These are phyloP conservation scores for Neonectria hederae DNA, from an alignment of 2,329 filamentous ascomycete genomes.

Conservation along the genomic window DNA sequence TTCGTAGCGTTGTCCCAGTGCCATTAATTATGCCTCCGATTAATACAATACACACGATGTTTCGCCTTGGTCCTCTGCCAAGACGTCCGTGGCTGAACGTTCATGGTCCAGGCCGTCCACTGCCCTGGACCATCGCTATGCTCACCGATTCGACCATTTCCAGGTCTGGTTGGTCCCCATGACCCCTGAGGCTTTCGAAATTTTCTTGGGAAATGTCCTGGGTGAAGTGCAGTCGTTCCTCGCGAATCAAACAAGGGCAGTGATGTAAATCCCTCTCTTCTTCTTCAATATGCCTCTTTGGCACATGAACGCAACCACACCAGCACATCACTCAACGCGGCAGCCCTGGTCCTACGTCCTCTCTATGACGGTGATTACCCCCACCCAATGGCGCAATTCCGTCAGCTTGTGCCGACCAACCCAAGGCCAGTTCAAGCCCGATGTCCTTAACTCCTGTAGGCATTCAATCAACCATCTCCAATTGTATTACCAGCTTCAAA, in stretches of 20 bases:
- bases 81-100: background rate
- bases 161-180: background rate
- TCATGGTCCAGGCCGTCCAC: conserved; percentile 10
- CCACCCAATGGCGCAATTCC: conserved; percentile 15
- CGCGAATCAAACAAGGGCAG: background rate
- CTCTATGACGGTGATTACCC: conserved; percentile 23
- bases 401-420: background rate
- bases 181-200: background rate
- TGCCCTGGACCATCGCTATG: background rate
- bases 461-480: background rate
- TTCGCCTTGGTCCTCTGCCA: conserved; percentile 1
- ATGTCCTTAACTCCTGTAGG: background rate
- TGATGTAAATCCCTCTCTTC: background rate
- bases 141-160: conserved; percentile 3
- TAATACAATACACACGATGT: background rate
- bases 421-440: background rate
- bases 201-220: background rate
- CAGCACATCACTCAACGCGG: conserved; percentile 3
- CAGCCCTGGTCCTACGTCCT: conserved; percentile 9
- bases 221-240: background rate
- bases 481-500: background rate
- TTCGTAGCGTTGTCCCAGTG: background rate
- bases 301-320: conserved; percentile 3
- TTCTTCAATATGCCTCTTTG: background rate
- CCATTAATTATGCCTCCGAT: background rate